Base-by-base conservation (phyloP, 768 basidiomycete genomes). In the Amanita rubescens region DNA sequence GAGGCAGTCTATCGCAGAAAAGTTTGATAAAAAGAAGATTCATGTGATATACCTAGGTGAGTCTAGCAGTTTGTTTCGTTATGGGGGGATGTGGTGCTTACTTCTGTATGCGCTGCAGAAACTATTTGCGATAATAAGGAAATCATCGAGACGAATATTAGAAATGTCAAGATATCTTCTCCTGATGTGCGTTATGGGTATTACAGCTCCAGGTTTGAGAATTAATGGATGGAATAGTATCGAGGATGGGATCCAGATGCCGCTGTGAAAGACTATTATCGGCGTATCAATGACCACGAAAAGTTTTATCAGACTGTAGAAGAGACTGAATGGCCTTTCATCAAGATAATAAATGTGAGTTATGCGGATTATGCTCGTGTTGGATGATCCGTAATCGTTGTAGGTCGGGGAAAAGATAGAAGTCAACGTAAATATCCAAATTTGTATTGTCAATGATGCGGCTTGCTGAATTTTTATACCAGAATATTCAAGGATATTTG, bases 131-230 rank as follows among this genome's bases (percentile, higher is more conserved):
- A 94, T 64, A 86, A 94, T 61, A 81, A 87, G 55, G 90, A 94
- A 56, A 87, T 98, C 51, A 94, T 99, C 57, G 87, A 95, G 60
- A 82, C 79, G 2, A 99, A 99, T 63, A 98, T 96, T 50, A 81
- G 96, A 43, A 91, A 82, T 58, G 95, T 98, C 70, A 97, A 99
- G 78, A 90, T 99, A 46, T 96, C 94, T 7, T 97, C 95, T 12
- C 96, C 95, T 3, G 95, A 99, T 67, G 95, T 94, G 62, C 38
- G 90, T 76, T 41, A 53, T 46, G 11, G 35, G 12, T n/a, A n/a
- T n/a, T n/a, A n/a, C 5, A 30, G 32, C 9, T 17, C 7, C 8
- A 32, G 27, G 14, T 24, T 34, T 14, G 32, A 20, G 9, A 12
- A 15, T 7, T 53, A 12, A 35, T 11, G 6, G 17, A 22, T 8